These are phyloP conservation scores for Halophytophthora batemanensis DNA, from an alignment of 352 stramenopile genomes.

Conservation along the genomic window DNA sequence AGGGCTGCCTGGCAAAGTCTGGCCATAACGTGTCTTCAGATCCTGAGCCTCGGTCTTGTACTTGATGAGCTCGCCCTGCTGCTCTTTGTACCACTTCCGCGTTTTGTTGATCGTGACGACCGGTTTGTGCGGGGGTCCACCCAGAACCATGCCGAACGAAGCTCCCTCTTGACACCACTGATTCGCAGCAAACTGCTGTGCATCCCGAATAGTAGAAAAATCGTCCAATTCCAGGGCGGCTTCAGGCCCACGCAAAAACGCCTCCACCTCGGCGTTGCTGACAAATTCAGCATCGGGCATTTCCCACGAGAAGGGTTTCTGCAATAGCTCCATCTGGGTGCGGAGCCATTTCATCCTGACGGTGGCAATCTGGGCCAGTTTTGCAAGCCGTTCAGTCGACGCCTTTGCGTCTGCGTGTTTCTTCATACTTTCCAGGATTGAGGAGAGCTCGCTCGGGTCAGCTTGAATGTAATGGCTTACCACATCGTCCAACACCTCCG, in stretches of 20 bases:
- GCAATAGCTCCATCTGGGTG: neutral
- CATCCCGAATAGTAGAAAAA: conserved; percentile 3
- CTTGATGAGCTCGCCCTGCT: conserved; percentile 1
- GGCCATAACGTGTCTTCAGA: neutral
- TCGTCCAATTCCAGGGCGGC: conserved; percentile 9
- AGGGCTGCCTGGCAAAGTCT: no score
- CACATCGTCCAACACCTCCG: no score
- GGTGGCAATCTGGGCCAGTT: conserved; percentile 3
- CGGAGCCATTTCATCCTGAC: conserved; percentile 7
- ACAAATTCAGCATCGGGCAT: conserved; percentile 10
- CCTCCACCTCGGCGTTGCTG: conserved; percentile 6
- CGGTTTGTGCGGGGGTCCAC: conserved; percentile 9
- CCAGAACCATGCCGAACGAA: conserved; percentile 11
- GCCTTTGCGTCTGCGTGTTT: neutral
- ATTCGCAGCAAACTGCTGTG: neutral
- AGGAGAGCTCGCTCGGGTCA: no score
- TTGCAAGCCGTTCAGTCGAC: neutral
- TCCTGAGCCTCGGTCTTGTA: conserved; percentile 7
- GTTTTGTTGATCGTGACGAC: conserved; percentile 21
- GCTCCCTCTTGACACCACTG: conserved; percentile 2
- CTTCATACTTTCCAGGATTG: neutral
- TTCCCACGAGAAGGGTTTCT: conserved; percentile 13
- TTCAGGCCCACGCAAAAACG: conserved; percentile 10
- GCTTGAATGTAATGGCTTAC: no score
- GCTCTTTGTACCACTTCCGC: conserved; percentile 1